phyloP scores from a whole-genome alignment of 352 stramenopile species.

The Phytophthora sojae region DNA sequence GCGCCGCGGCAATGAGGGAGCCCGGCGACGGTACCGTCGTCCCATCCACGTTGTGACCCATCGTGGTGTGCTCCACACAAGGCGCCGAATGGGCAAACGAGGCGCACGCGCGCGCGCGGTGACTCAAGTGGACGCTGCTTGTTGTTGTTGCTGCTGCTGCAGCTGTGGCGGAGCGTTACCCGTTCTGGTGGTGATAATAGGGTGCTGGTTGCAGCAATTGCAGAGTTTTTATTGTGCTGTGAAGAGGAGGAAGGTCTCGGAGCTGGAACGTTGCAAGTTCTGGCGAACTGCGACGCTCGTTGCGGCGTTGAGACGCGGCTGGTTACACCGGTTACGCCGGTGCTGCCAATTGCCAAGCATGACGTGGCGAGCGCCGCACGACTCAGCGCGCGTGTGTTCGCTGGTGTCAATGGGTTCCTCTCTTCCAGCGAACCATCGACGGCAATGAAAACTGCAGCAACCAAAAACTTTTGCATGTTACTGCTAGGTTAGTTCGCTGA shows the following conservation, averaged over 20 bases:
- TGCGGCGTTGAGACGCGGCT: constrained; percentile 16
- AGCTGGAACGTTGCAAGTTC: too few relatives aligned
- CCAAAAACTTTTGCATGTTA: neutral
- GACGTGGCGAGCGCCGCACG: constrained; percentile 7
- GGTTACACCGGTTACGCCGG: too few relatives aligned
- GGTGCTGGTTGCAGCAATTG: too few relatives aligned
- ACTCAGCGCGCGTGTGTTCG: constrained; percentile 9
- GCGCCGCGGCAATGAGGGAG: constrained; percentile 30
- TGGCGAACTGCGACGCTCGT: too few relatives aligned
- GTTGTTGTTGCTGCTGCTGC: neutral
- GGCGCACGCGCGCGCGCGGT: neutral
- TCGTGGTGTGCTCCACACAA: constrained; percentile 40
- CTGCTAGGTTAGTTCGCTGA: neutral
- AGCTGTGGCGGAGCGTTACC: too few relatives aligned
- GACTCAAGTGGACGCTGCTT: constrained; percentile 1
- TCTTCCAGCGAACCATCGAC: constrained; percentile 22
- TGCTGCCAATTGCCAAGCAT: constrained; percentile 2
- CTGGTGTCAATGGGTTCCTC: constrained; percentile 20
- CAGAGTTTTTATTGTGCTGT: too few relatives aligned
- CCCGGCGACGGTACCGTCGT: constrained; percentile 35
- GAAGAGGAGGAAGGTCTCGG: neutral
- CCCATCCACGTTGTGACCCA: constrained; percentile 44
- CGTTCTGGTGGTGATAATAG: too few relatives aligned
- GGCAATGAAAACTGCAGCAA: neutral
- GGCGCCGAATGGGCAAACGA: constrained; percentile 21